phyloP scores from a whole-genome alignment of 2,329 filamentous ascomycete genomes.

The Ambrosiella xylebori region DNA sequence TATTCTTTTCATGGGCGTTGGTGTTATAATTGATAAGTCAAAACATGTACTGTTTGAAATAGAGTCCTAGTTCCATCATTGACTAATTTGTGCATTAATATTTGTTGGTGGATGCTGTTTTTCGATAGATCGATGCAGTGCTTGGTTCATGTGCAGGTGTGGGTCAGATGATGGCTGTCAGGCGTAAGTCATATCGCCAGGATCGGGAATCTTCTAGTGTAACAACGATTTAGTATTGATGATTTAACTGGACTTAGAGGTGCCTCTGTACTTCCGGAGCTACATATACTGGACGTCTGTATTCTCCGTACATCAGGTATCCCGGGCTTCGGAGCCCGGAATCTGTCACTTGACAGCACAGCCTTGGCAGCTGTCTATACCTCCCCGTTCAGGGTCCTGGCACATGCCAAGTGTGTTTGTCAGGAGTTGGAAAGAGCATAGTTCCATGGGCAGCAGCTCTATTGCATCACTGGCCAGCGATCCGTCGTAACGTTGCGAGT shows the following conservation, averaged over 20 bases:
- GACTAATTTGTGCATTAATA: not conserved
- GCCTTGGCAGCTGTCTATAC: not conserved
- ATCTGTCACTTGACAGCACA: not conserved
- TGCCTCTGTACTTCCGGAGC: no score
- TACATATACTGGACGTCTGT: no score
- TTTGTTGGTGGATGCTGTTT: not conserved
- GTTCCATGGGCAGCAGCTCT: not conserved
- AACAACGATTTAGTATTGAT: not conserved
- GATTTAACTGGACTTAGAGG: no score
- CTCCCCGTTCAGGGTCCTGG: not conserved
- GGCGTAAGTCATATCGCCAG: no score
- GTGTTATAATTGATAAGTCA: not conserved
- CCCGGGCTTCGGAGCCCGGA: not conserved
- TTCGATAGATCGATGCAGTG: not conserved
- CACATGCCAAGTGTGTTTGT: not conserved
- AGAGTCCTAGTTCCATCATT: not conserved
- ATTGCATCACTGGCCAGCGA: not conserved
- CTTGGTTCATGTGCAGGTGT: not conserved
- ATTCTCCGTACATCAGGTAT: no score
- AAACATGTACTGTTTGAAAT: not conserved
- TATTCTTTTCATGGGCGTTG: conserved; percentile 9
- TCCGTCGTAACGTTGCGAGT: not conserved
- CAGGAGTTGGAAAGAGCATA: not conserved
- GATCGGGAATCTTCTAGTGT: not conserved
- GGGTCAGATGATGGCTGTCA: not conserved